phyloP scores from a whole-genome alignment of 768 basidiomycete genomes.

The Podaxis mareebaensis region DNA sequence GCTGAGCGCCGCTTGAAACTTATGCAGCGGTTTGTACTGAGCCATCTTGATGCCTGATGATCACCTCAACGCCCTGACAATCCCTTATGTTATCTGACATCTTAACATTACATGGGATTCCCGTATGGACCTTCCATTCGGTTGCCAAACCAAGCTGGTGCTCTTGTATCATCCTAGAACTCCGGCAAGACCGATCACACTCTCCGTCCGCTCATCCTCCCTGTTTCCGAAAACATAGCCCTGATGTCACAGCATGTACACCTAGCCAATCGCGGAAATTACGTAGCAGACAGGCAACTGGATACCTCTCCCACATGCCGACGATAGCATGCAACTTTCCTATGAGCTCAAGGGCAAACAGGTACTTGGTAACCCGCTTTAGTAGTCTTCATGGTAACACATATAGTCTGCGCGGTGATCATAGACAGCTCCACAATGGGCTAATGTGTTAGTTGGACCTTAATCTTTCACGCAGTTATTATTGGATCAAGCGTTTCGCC shows the following conservation, averaged over 20 bases:
- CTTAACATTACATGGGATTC: neutral
- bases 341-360: neutral
- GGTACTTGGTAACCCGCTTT: neutral
- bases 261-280: neutral
- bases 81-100: neutral
- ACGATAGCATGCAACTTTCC: neutral
- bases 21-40: neutral
- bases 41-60: neutral
- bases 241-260: neutral
- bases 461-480: neutral
- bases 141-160: neutral
- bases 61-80: neutral
- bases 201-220: neutral
- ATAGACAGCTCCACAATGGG: neutral
- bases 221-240: neutral
- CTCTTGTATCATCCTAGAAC: neutral
- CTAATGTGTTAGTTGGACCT: neutral
- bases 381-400: neutral
- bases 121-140: neutral
- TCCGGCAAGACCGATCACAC: neutral
- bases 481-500: neutral
- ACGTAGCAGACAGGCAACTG: neutral
- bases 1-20: neutral
- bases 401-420: neutral
- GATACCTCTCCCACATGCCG: neutral